Percentiles rank a stretch among this genome's conserved stretches.
Evolutionary conservation across 2,329 filamentous ascomycete species (phyloP).

Genomic region (Cytospora paraplurivora): DNA sequence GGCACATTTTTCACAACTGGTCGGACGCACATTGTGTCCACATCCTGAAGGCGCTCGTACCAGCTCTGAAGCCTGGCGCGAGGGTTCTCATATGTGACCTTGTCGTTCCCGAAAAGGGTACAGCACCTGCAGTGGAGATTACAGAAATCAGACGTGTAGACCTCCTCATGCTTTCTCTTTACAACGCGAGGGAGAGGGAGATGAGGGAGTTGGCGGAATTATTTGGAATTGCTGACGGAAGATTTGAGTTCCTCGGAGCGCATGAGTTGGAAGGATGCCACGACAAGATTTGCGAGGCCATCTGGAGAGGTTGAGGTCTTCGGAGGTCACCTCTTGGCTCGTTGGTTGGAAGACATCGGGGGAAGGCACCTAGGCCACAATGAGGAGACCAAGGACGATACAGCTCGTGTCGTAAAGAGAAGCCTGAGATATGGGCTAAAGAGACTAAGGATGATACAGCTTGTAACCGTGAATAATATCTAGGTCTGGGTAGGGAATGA

Average conservation of each 20-base stretch:
- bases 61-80: constrained; percentile 6
- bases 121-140: constrained; percentile 4
- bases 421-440: too few species aligned
- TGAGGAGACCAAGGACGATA: too few species aligned
- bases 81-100: neutral
- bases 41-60: constrained; percentile 34
- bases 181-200: neutral
- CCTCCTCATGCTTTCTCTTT: constrained; percentile 1
- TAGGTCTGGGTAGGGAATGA: too few species aligned
- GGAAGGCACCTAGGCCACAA: too few species aligned
- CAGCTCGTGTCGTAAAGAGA: too few species aligned
- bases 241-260: neutral
- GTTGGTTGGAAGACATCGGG: too few species aligned
- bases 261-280: constrained; percentile 3
- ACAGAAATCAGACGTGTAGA: constrained; percentile 4
- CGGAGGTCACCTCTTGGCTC: too few species aligned
- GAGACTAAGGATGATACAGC: too few species aligned
- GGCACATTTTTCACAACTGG: constrained; percentile 50
- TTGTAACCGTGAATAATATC: too few species aligned
- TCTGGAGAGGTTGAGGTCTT: neutral
- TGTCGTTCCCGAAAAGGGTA: neutral
- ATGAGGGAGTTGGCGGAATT: neutral
- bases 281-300: constrained; percentile 5
- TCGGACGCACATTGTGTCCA: constrained; percentile 38
- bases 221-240: neutral